Percentiles rank a stretch among this genome's conserved stretches.
Conservation (phyloP, 257 asterid species). For the Solanum bulbocastanum region DNA sequence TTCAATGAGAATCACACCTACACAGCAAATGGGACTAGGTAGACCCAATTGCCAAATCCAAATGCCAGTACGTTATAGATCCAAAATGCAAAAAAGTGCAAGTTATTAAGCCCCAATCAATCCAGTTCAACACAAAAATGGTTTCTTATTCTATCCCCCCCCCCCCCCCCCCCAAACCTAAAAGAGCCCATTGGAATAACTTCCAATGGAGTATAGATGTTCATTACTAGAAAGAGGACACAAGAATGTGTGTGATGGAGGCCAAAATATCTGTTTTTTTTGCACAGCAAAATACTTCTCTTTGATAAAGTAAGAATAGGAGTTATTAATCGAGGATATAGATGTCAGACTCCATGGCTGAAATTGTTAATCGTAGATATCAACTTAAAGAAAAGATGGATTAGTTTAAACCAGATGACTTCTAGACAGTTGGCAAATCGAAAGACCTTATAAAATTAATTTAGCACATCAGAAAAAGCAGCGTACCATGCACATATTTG, state of each 20-base stretch:
- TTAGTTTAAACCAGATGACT: not conserved
- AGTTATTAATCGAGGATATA: not conserved
- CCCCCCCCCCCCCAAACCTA: no score
- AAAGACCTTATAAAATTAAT: not conserved
- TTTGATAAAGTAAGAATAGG: not conserved
- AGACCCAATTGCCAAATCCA: not conserved
- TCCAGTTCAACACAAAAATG: not conserved
- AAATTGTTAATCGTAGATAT: not conserved
- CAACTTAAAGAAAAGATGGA: not conserved
- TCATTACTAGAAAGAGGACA: not conserved
- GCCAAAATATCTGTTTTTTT: not conserved
- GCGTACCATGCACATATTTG: constrained; percentile 91
- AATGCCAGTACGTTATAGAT: not conserved
- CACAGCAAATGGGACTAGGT: not conserved
- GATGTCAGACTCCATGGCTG: not conserved
- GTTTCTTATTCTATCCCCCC: not conserved
- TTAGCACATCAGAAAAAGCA: constrained; percentile 8
- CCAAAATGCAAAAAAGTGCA: not conserved
- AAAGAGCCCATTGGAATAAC: not conserved
- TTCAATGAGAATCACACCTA: not conserved
- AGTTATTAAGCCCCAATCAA: not conserved
- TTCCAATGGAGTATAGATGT: not conserved
- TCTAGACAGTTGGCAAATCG: not conserved
- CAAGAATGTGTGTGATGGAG: not conserved
- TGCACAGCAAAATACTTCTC: not conserved